Evolutionary conservation across 306 rosid genomes (phyloP), one percentile per base, ranked within the genome.

Genomic region (Acacia melanoxylon): DNA sequence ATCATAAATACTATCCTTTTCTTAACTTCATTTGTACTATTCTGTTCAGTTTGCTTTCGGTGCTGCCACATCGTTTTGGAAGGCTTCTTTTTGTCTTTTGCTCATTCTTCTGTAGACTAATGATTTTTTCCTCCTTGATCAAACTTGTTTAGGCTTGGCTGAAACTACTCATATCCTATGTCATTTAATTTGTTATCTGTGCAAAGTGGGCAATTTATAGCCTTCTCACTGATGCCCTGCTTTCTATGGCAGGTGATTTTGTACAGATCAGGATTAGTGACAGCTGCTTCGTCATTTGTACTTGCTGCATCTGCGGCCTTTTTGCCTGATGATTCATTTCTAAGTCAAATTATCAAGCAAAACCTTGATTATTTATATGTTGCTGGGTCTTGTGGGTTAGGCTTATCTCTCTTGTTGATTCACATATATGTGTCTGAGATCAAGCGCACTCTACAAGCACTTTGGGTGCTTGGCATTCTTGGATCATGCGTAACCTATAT

Each of bases 251-350:
- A 92, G 97, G 98, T 95, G 49, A 80, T 95, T 84, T 79, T 89
- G 19, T 95, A 93, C 92, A 85, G 98, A 84, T 81, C 91, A 10
- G 97, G 98, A 45, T 84, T 93, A 75, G 97, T 95, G 77, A 95
- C 92, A 41, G 87, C 97, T 20, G 98, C 94, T 73, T 66, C 91
- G 44, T 95, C 98, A 14, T 90, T 95, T 77, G 89, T 91, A 11
- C 72, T 85, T 13, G 95, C 91, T 62, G 93, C 97, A 65, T 91
- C 94, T 16, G 79, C 92, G 49, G 91, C 97, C 22, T 86, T 89
- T 75, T 86, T 90, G 52, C 97, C 97, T 0, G 89, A 87, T 27
- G 68, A 78, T 81, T 74, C 72, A 15, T 59, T 73, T 12, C 45
- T 87, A 41, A 82, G 80, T 65, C 86, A 69, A 17, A 20, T 75